These are phyloP conservation scores for Fusarium circinatum DNA, from an alignment of 2,329 filamentous ascomycete genomes.

Conservation along the genomic window DNA sequence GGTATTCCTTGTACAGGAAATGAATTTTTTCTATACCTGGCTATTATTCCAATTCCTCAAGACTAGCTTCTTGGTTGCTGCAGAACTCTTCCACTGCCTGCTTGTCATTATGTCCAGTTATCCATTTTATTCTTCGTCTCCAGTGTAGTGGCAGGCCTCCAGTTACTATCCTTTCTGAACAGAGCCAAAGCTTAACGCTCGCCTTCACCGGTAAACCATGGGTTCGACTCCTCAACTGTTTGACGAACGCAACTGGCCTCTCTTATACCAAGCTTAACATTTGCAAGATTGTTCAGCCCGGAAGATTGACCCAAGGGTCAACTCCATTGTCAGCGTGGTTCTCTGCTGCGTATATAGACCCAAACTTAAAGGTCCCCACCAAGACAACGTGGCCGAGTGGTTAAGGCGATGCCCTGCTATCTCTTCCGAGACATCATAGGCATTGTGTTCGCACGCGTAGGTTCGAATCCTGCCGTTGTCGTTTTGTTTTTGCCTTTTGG, in stretches of 20 bases:
- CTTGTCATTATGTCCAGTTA: neutral
- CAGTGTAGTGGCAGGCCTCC: fast-evolving
- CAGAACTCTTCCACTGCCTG: no score
- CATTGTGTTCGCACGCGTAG: slow-evolving; percentile 34
- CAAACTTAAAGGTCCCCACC: fast-evolving
- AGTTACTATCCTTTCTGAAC: no score
- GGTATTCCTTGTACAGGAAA: neutral
- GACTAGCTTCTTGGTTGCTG: fast-evolving
- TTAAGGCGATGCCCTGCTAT: slow-evolving; percentile 34
- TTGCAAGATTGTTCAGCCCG: neutral
- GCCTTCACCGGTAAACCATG: fast-evolving
- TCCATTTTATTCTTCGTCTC: fast-evolving
- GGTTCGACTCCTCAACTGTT: fast-evolving
- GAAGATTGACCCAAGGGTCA: fast-evolving
- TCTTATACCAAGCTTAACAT: no score
- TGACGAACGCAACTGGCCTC: no score
- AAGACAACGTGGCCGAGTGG: slow-evolving; percentile 32
- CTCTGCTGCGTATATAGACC: neutral
- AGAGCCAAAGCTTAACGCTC: no score
- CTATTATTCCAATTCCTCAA: neutral
- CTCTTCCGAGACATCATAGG: slow-evolving; percentile 23
- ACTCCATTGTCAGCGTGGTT: fast-evolving
- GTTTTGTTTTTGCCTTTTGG: neutral
- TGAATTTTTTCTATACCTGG: fast-evolving
- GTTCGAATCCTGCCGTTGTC: slow-evolving; percentile 34